These are phyloP conservation scores for Aphanomyces stellatus DNA, from an alignment of 352 stramenopile species.

Conservation along the genomic window DNA sequence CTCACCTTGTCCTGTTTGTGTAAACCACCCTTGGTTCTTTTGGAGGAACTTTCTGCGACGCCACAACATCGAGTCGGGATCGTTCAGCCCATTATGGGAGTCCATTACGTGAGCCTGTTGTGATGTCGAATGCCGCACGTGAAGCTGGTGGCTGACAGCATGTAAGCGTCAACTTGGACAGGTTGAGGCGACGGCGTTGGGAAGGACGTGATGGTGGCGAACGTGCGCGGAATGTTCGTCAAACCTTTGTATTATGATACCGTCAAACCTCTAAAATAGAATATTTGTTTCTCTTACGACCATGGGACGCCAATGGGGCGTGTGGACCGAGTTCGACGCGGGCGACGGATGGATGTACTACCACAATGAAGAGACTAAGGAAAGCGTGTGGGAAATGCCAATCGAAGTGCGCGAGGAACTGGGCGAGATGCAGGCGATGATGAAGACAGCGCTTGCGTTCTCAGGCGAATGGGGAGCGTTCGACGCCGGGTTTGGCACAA, in stretches of 20 bases:
- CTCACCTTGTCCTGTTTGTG: too few relatives aligned
- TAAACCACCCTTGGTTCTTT: too few relatives aligned
- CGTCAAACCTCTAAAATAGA: neutral
- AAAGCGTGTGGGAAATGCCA: slow-evolving; percentile 52
- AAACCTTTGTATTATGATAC: neutral
- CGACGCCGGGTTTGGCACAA: slow-evolving; percentile 51
- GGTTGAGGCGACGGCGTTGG: too few relatives aligned
- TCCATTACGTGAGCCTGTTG: too few relatives aligned
- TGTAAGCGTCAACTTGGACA: too few relatives aligned
- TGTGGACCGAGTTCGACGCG: slow-evolving; percentile 70
- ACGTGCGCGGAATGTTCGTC: neutral
- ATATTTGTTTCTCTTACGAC: neutral
- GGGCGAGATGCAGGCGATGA: slow-evolving; percentile 76
- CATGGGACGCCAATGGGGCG: slow-evolving; percentile 21
- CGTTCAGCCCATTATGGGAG: too few relatives aligned
- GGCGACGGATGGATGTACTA: slow-evolving; percentile 70
- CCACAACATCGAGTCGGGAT: too few relatives aligned
- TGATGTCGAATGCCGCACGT: too few relatives aligned
- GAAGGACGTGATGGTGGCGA: too few relatives aligned
- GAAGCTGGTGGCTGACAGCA: too few relatives aligned
- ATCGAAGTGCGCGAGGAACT: slow-evolving; percentile 40
- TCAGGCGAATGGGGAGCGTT: slow-evolving; percentile 64
- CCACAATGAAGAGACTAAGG: slow-evolving; percentile 38
- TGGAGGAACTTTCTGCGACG: too few relatives aligned
- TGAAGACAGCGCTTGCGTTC: slow-evolving; percentile 53